Base-by-base conservation (phyloP, 2,329 filamentous ascomycete species). In the Hymenoscyphus occultus region DNA sequence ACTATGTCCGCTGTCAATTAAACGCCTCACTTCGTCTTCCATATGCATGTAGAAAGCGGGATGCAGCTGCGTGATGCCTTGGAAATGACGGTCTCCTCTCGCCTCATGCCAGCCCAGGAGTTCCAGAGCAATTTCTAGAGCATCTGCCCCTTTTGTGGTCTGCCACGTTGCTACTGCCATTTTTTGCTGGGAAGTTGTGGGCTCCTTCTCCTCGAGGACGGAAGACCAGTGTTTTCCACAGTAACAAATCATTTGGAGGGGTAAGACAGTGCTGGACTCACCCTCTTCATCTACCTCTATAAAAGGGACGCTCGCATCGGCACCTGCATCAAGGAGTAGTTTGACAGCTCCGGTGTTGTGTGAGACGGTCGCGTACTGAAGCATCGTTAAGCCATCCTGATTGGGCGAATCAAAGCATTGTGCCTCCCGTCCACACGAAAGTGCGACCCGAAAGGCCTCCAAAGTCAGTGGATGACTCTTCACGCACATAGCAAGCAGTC, bases 11-110 rank as follows among this genome's bases (percentile, higher is more conserved):
- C 48, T 54, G 6, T 13, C 39, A 39, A 7, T 7, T 39, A 39
- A 7, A 39, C 6, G 39, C 12, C 12, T 13, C 6, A 39, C 39
- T 39, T 39, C 39, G 39, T 39, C 39, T 39, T 7, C 2, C 13
- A 57, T 28, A 28, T 22, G 13, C 54, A 57, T 57, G 54, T 22
- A 28, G 16, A 57, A 57, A 32, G 19, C 9, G 22, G 39, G 54
- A 31, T 57, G 54, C 28, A 35, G 54, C 54, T 57, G n/a, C 9
- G 5, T 57, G 16, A 57, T 57, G 31, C 54, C 54, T 57, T 57
- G n/a, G 28, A 57, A 57, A 7, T 12, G 48, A 54, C 48, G 9
- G 14, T 54, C 48, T 9, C 48, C 48, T 54, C 14, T 54, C 48
- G 48, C 48, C 48, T 54, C 14, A 16, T 54, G 48, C 48, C 54